Evolutionary conservation across 441 rosid genomes (phyloP).

Genomic region (Melastoma candidum): DNA sequence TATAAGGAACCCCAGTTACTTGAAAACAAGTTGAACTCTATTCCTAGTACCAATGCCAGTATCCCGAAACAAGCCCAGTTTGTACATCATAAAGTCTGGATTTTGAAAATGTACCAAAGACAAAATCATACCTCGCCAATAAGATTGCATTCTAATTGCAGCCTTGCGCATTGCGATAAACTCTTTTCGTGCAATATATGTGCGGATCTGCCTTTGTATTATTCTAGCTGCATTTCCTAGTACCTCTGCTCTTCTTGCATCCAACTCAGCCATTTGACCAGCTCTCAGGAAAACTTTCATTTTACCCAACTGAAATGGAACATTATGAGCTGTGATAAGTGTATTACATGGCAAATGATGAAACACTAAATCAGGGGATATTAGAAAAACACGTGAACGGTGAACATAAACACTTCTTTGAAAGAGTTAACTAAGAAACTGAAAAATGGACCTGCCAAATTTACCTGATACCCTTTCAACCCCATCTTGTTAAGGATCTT

Average conservation of each 20-base stretch:
- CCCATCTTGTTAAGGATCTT: constrained; percentile 93
- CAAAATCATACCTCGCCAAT: constrained; percentile 66
- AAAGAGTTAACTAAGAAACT: no score
- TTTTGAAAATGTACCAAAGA: constrained; percentile 1
- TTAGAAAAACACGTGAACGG: no score
- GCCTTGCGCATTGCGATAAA: constrained; percentile 74
- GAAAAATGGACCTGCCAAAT: constrained; percentile 1
- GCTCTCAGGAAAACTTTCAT: constrained; percentile 94
- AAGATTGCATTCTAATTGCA: constrained; percentile 72
- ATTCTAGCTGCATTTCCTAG: constrained; percentile 98
- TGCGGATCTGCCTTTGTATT: constrained; percentile 82
- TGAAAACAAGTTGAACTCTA: no score
- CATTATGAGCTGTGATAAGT: not conserved
- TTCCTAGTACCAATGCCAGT: not conserved
- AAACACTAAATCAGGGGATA: no score
- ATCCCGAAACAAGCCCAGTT: not conserved
- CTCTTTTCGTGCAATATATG: constrained; percentile 84
- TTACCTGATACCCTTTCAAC: constrained; percentile 93
- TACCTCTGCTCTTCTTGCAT: constrained; percentile 98
- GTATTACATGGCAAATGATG: no score
- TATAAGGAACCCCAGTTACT: no score
- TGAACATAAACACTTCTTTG: no score
- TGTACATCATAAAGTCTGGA: not conserved
- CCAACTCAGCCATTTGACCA: constrained; percentile 99
- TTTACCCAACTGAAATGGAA: constrained; percentile 76